phyloP scores from a whole-genome alignment of 345 rosid genomes.

The Sisymbrium altissimum region DNA sequence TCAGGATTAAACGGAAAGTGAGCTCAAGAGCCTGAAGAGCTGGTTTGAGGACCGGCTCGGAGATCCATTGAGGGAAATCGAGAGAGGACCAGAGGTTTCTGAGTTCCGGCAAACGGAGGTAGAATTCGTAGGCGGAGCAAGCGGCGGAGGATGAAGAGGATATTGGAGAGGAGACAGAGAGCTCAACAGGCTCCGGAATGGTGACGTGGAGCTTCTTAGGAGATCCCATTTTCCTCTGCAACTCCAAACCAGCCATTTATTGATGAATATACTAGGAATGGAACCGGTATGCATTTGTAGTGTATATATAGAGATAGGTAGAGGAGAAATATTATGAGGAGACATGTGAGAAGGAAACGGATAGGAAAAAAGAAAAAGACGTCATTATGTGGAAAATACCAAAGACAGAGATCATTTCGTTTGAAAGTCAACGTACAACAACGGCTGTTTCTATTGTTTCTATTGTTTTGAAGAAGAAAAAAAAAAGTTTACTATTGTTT shows the following conservation, averaged over 20 bases:
- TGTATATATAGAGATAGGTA: too few species aligned
- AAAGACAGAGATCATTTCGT: constrained; percentile 1
- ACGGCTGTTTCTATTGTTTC: constrained; percentile 18
- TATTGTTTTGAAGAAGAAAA: too few species aligned
- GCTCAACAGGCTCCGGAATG: constrained; percentile 30
- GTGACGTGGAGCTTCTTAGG: constrained; percentile 49
- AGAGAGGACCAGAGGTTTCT: constrained; percentile 43
- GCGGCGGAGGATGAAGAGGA: constrained; percentile 42
- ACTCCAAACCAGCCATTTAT: constrained; percentile 64
- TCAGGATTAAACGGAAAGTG: constrained; percentile 75
- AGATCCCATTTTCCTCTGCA: constrained; percentile 54
- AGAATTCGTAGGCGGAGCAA: constrained; percentile 74
- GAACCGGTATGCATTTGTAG: too few species aligned
- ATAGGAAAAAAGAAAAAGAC: constrained; percentile 7
- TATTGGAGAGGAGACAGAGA: constrained; percentile 37
- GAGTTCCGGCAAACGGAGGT: constrained; percentile 72
- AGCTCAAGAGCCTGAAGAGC: constrained; percentile 81
- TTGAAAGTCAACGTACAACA: constrained; percentile 35
- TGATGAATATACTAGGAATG: too few species aligned
- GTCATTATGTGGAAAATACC: constrained; percentile 16
- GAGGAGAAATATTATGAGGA: background rate
- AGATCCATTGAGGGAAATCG: constrained; percentile 58
- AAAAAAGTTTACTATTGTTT: too few species aligned
- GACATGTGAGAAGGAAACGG: constrained; percentile 14
- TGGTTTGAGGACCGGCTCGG: constrained; percentile 62